Evolutionary conservation across 768 basidiomycete genomes (phyloP).

Genomic region (Obba rivulosa): DNA sequence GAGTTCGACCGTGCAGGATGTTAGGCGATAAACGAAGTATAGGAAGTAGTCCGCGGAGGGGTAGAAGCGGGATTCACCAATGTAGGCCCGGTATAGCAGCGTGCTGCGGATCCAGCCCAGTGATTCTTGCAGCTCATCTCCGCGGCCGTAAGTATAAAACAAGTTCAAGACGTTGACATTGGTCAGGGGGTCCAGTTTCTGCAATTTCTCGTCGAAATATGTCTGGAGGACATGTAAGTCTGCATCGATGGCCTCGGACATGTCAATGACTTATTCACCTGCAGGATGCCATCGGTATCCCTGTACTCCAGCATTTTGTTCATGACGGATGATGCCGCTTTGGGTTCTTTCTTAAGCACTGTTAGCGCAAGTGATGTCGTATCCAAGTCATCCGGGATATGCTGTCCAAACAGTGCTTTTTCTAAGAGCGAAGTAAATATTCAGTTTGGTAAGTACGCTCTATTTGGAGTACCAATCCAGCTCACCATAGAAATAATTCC

Average conservation of each 20-base stretch:
- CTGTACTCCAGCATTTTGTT: conserved; percentile 52
- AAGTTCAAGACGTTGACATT: conserved; percentile 47
- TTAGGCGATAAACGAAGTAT: conserved; percentile 43
- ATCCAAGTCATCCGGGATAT: conserved; percentile 51
- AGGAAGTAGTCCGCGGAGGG: conserved; percentile 47
- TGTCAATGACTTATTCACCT: conserved; percentile 10
- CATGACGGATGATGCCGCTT: conserved; percentile 38
- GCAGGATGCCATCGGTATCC: conserved; percentile 42
- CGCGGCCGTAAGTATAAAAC: conserved; percentile 46
- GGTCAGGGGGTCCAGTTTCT: conserved; percentile 48
- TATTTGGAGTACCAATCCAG: background rate
- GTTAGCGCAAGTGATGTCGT: conserved; percentile 53
- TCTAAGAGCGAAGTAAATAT: conserved; percentile 40
- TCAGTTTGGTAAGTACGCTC: background rate
- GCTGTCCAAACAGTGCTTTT: conserved; percentile 6
- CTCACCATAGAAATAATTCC: conserved; percentile 52
- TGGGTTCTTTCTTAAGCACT: conserved; percentile 28
- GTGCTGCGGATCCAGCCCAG: conserved; percentile 45
- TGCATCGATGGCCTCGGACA: background rate
- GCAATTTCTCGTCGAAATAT: conserved; percentile 46
- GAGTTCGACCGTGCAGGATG: conserved; percentile 28
- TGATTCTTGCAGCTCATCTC: conserved; percentile 37
- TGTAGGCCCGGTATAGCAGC: conserved; percentile 47
- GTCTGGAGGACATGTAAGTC: conserved; percentile 28
- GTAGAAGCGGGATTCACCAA: conserved; percentile 53